phyloP scores from a whole-genome alignment of 495 filamentous ascomycete species.

The Xylaria telfairii region DNA sequence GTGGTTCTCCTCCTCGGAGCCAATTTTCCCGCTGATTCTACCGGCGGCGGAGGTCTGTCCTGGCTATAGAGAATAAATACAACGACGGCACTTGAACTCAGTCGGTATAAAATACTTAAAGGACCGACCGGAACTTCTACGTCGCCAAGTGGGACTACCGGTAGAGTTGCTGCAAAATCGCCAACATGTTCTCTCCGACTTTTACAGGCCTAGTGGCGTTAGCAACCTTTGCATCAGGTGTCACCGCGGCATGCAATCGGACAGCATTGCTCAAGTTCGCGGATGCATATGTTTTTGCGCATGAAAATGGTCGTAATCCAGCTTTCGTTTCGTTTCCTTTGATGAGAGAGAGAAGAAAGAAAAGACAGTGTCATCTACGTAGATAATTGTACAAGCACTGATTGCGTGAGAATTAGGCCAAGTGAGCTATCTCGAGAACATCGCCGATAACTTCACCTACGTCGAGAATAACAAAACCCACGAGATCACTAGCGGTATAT shows the following conservation, averaged over 20 bases:
- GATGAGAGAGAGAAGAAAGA: background rate
- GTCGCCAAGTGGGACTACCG: background rate
- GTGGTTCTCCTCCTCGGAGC: conserved; percentile 14
- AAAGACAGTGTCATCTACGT: background rate
- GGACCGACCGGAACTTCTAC: background rate
- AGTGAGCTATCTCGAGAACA: conserved; percentile 30
- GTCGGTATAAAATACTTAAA: background rate
- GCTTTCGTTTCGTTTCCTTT: background rate
- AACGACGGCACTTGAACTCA: conserved; percentile 33
- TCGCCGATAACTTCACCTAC: conserved; percentile 41
- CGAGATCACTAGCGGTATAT: conserved; percentile 35
- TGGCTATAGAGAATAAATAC: conserved; percentile 22
- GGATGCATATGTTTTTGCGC: conserved; percentile 33
- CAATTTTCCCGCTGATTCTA: conserved; percentile 43
- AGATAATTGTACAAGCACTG: background rate
- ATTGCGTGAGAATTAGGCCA: conserved; percentile 14
- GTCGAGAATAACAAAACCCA: conserved; percentile 39
- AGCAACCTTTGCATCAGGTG: conserved; percentile 26
- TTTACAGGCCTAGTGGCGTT: conserved; percentile 22
- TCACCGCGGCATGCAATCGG: conserved; percentile 32
- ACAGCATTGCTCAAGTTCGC: conserved; percentile 29
- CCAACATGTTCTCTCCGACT: background rate
- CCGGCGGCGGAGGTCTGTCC: conserved; percentile 33
- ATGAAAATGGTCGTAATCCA: conserved; percentile 28
- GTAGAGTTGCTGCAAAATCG: background rate